Evolutionary conservation across 768 basidiomycete genomes (phyloP).

Genomic region (Leccinum rimulosum): DNA sequence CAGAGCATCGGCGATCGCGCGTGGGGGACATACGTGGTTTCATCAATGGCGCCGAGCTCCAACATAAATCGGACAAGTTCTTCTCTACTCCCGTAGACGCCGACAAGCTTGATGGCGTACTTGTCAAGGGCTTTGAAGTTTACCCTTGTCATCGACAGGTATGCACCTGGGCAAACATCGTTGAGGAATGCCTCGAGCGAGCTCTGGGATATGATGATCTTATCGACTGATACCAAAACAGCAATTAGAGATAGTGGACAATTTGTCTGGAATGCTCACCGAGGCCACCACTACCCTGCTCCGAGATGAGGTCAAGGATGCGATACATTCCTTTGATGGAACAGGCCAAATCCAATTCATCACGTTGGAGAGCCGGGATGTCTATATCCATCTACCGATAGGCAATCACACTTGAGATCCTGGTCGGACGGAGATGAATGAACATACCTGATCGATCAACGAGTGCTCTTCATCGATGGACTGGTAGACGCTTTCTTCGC

Average conservation of each 20-base stretch:
- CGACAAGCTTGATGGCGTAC: conserved; percentile 45
- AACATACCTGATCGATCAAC: conserved; percentile 12
- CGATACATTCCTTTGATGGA: conserved; percentile 49
- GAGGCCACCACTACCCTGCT: conserved; percentile 49
- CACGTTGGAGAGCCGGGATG: neutral
- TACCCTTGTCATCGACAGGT: conserved; percentile 51
- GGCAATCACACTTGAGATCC: neutral
- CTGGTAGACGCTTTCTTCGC: conserved; percentile 14
- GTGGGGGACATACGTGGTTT: conserved; percentile 35
- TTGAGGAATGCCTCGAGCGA: conserved; percentile 50
- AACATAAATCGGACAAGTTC: conserved; percentile 48
- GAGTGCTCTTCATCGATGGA: conserved; percentile 10
- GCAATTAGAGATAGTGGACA: neutral
- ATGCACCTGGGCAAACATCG: conserved; percentile 47
- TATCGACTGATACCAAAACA: conserved; percentile 45
- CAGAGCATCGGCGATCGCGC: neutral
- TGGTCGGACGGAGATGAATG: neutral
- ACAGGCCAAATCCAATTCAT: conserved; percentile 22
- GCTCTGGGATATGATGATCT: conserved; percentile 57
- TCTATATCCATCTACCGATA: conserved; percentile 21
- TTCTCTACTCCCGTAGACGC: conserved; percentile 54
- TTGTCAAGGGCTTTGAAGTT: conserved; percentile 53
- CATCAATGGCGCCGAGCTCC: conserved; percentile 36
- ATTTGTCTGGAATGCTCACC: conserved; percentile 32
- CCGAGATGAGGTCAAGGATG: conserved; percentile 52